Percentiles rank a stretch among this genome's conserved stretches.
These are phyloP conservation scores for Penicillium lagena DNA, from an alignment of 495 filamentous ascomycete genomes.

Conservation along the genomic window DNA sequence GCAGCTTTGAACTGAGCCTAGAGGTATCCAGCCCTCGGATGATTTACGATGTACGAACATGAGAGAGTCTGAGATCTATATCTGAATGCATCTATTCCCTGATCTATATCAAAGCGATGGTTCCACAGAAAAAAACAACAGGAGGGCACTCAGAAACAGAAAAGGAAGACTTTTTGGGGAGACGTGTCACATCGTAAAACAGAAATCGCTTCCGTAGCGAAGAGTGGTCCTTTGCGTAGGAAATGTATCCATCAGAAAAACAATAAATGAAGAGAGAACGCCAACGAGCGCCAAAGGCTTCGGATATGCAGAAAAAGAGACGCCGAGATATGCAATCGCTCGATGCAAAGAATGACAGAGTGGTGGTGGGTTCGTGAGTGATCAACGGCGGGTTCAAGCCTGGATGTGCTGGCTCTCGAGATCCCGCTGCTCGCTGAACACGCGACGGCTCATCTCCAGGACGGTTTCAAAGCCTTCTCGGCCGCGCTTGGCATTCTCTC, in stretches of 20 bases:
- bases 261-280: conserved; percentile 15
- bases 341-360: conserved; percentile 11
- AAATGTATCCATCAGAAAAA: not conserved
- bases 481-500: conserved; percentile 83
- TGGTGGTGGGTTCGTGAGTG: conserved; percentile 1
- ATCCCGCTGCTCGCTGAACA: conserved; percentile 84
- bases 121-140: not conserved
- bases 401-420: conserved; percentile 34
- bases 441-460: conserved; percentile 85
- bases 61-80: no score
- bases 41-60: no score
- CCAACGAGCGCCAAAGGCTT: conserved; percentile 24
- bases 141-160: conserved; percentile 4
- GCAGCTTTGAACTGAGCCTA: no score
- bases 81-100: no score
- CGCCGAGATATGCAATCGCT: conserved; percentile 36
- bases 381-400: conserved; percentile 5
- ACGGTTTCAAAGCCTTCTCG: conserved; percentile 92
- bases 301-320: conserved; percentile 15
- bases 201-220: conserved; percentile 11
- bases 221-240: conserved; percentile 1
- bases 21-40: no score
- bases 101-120: no score
- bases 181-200: conserved; percentile 10
- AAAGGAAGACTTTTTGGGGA: conserved; percentile 12